These are phyloP conservation scores for Penicillium italicum DNA, from an alignment of 2,329 filamentous ascomycete genomes.

Conservation along the genomic window DNA sequence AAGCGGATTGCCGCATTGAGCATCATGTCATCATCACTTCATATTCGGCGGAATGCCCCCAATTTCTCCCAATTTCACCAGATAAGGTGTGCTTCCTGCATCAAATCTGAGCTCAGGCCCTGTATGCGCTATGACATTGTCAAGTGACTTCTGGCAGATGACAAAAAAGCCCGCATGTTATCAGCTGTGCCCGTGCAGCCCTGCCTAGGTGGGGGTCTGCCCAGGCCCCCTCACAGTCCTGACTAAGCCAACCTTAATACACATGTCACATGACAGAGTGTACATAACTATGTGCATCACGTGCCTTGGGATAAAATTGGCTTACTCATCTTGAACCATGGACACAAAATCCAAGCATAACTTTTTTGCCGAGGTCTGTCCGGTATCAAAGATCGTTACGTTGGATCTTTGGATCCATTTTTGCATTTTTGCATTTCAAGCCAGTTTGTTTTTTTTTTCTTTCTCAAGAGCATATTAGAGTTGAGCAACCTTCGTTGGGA, in stretches of 20 bases:
- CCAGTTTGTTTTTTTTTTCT: neutral
- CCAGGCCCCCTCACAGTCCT: neutral
- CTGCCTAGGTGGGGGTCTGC: too few species aligned
- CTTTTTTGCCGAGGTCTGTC: conserved; percentile 15
- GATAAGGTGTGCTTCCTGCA: neutral
- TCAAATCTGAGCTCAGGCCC: neutral
- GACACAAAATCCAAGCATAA: neutral
- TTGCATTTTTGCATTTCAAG: neutral
- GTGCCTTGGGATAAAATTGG: neutral
- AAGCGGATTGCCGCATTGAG: conserved; percentile 24
- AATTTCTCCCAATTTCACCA: neutral
- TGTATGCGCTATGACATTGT: conserved; percentile 14
- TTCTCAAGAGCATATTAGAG: neutral
- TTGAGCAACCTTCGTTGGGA: neutral
- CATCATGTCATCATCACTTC: conserved; percentile 23
- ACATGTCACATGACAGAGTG: neutral
- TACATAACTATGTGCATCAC: neutral
- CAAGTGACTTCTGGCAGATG: conserved; percentile 19
- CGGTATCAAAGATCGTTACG: conserved; percentile 7
- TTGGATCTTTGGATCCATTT: conserved; percentile 1
- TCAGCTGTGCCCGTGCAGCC: neutral
- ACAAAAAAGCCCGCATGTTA: neutral
- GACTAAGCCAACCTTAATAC: neutral
- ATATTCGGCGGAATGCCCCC: conserved; percentile 10
- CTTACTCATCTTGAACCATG: neutral